Evolutionary conservation across 1,284 basidiomycete species (phyloP).

Genomic region (Lentinus polychrous): DNA sequence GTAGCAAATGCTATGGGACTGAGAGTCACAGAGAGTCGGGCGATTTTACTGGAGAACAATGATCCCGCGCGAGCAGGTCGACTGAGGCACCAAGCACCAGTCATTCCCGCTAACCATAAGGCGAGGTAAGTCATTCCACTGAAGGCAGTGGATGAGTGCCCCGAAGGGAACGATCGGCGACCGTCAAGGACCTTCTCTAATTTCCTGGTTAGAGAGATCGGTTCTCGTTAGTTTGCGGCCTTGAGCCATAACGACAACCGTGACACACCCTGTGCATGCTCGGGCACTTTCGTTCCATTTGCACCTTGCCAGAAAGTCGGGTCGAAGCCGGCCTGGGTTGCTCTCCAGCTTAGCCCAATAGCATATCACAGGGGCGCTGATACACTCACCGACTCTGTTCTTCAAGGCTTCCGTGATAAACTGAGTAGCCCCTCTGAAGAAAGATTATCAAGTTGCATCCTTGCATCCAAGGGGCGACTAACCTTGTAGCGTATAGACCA

Average conservation of each 20-base stretch:
- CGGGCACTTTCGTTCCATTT: conserved; percentile 44
- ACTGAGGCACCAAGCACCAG: conserved; percentile 51
- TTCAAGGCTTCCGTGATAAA: conserved; percentile 52
- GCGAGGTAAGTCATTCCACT: conserved; percentile 58
- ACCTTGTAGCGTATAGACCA: conserved; percentile 43
- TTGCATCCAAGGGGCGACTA: conserved; percentile 8
- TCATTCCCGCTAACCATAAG: conserved; percentile 58
- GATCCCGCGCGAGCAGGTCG: conserved; percentile 30
- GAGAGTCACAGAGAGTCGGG: conserved; percentile 41
- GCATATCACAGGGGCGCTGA: background rate
- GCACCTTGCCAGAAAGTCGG: conserved; percentile 64
- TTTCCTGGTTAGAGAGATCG: conserved; percentile 26
- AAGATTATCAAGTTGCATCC: background rate
- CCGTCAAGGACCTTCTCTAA: conserved; percentile 39
- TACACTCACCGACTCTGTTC: conserved; percentile 45
- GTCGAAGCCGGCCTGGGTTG: conserved; percentile 50
- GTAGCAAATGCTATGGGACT: conserved; percentile 47
- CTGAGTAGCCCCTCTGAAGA: conserved; percentile 35
- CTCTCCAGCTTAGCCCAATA: background rate
- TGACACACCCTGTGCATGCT: conserved; percentile 49
- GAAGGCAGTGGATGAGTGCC: conserved; percentile 63
- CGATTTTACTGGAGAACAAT: conserved; percentile 41
- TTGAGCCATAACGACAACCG: background rate
- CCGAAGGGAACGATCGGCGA: conserved; percentile 57
- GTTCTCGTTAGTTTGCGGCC: background rate